phyloP scores from a whole-genome alignment of 352 stramenopile species.

The Globisporangium uncinulatum region DNA sequence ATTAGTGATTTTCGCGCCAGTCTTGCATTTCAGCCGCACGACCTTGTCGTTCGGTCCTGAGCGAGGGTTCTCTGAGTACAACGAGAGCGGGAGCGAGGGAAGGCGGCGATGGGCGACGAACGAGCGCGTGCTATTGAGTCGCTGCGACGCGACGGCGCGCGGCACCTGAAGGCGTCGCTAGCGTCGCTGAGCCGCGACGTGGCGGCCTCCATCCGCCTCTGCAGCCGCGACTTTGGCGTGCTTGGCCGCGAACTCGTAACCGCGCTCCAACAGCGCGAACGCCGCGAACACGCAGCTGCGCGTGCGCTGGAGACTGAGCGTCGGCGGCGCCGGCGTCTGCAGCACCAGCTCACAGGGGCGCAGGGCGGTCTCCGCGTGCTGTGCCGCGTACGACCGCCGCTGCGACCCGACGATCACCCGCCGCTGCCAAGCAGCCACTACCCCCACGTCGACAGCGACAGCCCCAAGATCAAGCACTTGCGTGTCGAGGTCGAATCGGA shows the following conservation, averaged over 20 bases:
- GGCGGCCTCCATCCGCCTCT: constrained; percentile 59
- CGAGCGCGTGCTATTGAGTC: too few relatives aligned
- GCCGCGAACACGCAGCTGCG: constrained; percentile 26
- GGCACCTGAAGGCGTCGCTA: constrained; percentile 38
- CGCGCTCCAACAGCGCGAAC: constrained; percentile 29
- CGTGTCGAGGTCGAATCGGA: constrained; percentile 20
- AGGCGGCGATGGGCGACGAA: too few relatives aligned
- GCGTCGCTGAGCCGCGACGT: constrained; percentile 55
- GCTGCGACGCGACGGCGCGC: constrained; percentile 2
- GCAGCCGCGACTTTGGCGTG: constrained; percentile 61
- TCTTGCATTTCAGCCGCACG: too few relatives aligned
- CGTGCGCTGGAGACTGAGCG: constrained; percentile 54
- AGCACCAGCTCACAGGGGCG: constrained; percentile 39
- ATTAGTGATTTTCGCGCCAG: too few relatives aligned
- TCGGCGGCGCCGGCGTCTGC: constrained; percentile 26
- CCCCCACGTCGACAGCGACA: neutral
- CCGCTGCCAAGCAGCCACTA: constrained; percentile 3
- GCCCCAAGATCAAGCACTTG: constrained; percentile 9
- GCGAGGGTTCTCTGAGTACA: too few relatives aligned
- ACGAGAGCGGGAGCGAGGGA: too few relatives aligned
- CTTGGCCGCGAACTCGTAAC: constrained; percentile 54
- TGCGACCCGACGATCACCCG: constrained; percentile 15
- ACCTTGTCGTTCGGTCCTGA: too few relatives aligned
- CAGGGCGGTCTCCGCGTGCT: constrained; percentile 73
- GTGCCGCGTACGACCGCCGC: constrained; percentile 62